Percentiles rank a stretch among this genome's conserved stretches.
Conservation (phyloP, 345 rosid species). For the Brassica incana region DNA sequence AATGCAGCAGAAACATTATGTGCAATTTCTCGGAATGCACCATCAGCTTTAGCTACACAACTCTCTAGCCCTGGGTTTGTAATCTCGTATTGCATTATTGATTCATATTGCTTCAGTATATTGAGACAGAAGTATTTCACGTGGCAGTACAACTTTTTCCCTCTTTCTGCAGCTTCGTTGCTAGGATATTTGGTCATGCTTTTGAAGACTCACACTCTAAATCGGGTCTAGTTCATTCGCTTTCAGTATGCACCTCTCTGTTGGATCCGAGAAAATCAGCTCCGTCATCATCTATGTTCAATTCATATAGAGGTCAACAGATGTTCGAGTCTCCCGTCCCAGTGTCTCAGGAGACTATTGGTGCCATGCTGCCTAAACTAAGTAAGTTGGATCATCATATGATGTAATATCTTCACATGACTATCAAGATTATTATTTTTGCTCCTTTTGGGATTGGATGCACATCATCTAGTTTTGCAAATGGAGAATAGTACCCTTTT, state of each 20-base stretch:
- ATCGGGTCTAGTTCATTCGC: slow-evolving; percentile 88
- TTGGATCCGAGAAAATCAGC: slow-evolving; percentile 91
- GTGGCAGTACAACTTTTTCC: slow-evolving; percentile 13
- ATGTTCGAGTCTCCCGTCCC: slow-evolving; percentile 75
- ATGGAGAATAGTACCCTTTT: background rate
- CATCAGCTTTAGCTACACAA: slow-evolving; percentile 86
- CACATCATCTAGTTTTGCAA: slow-evolving; percentile 9
- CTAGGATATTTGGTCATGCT: slow-evolving; percentile 90
- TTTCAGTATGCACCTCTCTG: slow-evolving; percentile 93
- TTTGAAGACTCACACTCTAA: slow-evolving; percentile 88
- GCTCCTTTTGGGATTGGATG: slow-evolving; percentile 12
- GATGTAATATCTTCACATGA: slow-evolving; percentile 19
- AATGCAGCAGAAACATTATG: slow-evolving; percentile 94
- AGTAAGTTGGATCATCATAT: slow-evolving; percentile 53
- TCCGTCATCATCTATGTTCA: slow-evolving; percentile 64
- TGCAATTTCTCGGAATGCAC: slow-evolving; percentile 88
- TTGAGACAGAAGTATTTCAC: slow-evolving; percentile 14
- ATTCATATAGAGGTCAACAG: slow-evolving; percentile 76
- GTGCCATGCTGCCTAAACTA: slow-evolving; percentile 95
- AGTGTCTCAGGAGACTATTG: slow-evolving; percentile 76
- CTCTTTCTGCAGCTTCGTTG: slow-evolving; percentile 66
- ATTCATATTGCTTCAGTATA: background rate
- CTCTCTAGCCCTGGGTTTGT: slow-evolving; percentile 87
- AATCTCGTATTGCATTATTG: slow-evolving; percentile 19
- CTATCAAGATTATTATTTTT: background rate